Evolutionary conservation across 257 asterid genomes (phyloP), one percentile per base, ranked within the genome.

Genomic region (Leptodermis oblonga): DNA sequence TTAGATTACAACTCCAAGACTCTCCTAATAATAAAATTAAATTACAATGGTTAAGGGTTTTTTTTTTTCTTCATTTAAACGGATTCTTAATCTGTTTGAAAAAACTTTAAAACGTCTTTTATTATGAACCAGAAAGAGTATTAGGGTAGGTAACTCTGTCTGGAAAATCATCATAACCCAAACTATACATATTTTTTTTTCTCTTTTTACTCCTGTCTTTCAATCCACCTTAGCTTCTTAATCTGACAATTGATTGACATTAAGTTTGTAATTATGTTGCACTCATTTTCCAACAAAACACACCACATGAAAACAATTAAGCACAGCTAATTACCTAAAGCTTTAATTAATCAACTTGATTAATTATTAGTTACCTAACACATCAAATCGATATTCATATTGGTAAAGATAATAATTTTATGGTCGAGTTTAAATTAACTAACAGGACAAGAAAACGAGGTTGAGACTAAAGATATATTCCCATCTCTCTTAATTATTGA

Each of bases 231-330:
- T 73, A 62, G 41, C 81, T 67, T 77, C 67, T 71, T 81, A n/a
- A n/a, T n/a, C n/a, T 72, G 68, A 62, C 65, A 81, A 83, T 70
- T 61, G 78, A 83, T 80, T 72, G 65, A 78, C 56, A 70, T 69
- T 64, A 78, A 77, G 3, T 34, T 65, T 76, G 15, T 74, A 83
- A 87, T 85, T 67, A 80, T 83, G 68, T 59, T 78, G 74, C 83
- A 77, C 84, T 78, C 70, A 85, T 81, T 62, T 71, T 75, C 80
- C 76, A 80, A 82, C 90, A 81, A 76, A 76, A 77, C 83, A 75
- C 69, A 76, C 72, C 73, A 70, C 72, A 66, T 68, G 62, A 70
- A 52, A 74, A 65, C 66, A 61, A 79, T 75, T 72, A 54, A 65
- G 67, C 23, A 43, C 12, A 70, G 60, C 66, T 23, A 17, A 48